Conservation (phyloP, 2,329 filamentous ascomycete genomes). For the Calcarisporium arbuscula region DNA sequence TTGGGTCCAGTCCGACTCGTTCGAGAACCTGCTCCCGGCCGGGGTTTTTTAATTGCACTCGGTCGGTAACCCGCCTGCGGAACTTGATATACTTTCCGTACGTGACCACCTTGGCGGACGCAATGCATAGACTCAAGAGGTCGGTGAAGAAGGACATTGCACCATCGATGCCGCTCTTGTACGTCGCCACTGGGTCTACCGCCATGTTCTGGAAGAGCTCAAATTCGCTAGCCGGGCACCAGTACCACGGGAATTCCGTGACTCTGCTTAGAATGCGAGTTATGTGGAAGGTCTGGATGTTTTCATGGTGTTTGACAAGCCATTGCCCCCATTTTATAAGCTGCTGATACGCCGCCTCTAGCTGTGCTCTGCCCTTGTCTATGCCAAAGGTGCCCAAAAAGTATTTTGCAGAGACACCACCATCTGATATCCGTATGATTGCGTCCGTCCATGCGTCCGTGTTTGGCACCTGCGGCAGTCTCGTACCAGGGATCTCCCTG, state of each 20-base stretch:
- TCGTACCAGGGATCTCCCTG: too few relatives aligned
- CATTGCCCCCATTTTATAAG: constrained; percentile 11
- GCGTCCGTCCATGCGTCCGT: too few relatives aligned
- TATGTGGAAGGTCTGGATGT: constrained; percentile 9
- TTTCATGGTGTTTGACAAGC: constrained; percentile 10
- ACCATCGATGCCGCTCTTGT: constrained; percentile 6
- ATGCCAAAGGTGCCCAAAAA: constrained; percentile 5
- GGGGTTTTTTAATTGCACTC: too few relatives aligned
- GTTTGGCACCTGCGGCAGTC: too few relatives aligned
- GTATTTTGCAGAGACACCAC: constrained; percentile 10
- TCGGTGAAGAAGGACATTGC: constrained; percentile 11
- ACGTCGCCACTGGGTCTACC: constrained; percentile 9
- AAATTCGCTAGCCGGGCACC: constrained; percentile 12
- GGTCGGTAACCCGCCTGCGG: constrained; percentile 7
- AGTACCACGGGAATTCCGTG: constrained; percentile 19
- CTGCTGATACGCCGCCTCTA: constrained; percentile 7
- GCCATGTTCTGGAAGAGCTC: constrained; percentile 13
- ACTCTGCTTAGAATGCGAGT: constrained; percentile 15
- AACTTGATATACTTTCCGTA: constrained; percentile 4
- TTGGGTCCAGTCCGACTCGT: constrained; percentile 11
- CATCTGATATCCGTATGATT: constrained; percentile 17
- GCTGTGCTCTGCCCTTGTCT: constrained; percentile 1
- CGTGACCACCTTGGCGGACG: constrained; percentile 7
- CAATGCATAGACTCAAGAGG: constrained; percentile 8
- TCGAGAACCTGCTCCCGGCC: constrained; percentile 2